phyloP scores from a whole-genome alignment of 306 rosid genomes.

The Astragalus glycyphyllos region DNA sequence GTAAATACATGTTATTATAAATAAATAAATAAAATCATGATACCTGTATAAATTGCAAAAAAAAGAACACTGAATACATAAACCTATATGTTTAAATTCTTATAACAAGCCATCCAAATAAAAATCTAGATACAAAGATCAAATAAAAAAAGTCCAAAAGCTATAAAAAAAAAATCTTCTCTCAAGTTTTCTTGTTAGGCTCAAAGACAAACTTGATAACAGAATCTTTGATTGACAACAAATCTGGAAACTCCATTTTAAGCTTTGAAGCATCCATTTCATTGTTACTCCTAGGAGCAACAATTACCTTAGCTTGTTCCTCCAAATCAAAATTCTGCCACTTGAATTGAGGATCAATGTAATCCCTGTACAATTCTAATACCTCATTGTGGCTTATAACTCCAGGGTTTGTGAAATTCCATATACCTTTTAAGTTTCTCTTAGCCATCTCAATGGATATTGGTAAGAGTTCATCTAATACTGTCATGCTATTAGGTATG shows the following conservation, averaged over 20 bases:
- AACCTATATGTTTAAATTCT: slow-evolving; percentile 21
- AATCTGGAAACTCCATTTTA: slow-evolving; percentile 58
- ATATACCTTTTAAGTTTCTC: slow-evolving; percentile 62
- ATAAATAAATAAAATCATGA: neutral
- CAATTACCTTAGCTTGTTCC: slow-evolving; percentile 71
- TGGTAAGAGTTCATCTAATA: slow-evolving; percentile 71
- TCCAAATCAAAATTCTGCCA: slow-evolving; percentile 65
- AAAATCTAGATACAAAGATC: slow-evolving; percentile 34
- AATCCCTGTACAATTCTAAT: slow-evolving; percentile 60
- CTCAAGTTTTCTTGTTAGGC: slow-evolving; percentile 67
- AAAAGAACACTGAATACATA: slow-evolving; percentile 9
- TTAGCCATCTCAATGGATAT: slow-evolving; percentile 68
- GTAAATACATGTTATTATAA: neutral
- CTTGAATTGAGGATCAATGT: slow-evolving; percentile 59
- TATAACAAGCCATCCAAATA: neutral
- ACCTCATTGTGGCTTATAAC: slow-evolving; percentile 71
- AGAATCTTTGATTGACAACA: slow-evolving; percentile 64
- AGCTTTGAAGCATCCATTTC: slow-evolving; percentile 72
- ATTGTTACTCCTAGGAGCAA: slow-evolving; percentile 71
- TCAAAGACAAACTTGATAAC: slow-evolving; percentile 62
- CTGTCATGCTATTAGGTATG: slow-evolving; percentile 78
- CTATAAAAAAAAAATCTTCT: neutral
- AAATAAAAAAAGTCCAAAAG: slow-evolving; percentile 23
- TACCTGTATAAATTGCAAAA: slow-evolving; percentile 20
- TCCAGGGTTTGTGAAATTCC: slow-evolving; percentile 86